Evolutionary conservation across 352 stramenopile species (phyloP), one percentile per base, ranked within the genome.

Genomic region (Lagenidium sp.): DNA sequence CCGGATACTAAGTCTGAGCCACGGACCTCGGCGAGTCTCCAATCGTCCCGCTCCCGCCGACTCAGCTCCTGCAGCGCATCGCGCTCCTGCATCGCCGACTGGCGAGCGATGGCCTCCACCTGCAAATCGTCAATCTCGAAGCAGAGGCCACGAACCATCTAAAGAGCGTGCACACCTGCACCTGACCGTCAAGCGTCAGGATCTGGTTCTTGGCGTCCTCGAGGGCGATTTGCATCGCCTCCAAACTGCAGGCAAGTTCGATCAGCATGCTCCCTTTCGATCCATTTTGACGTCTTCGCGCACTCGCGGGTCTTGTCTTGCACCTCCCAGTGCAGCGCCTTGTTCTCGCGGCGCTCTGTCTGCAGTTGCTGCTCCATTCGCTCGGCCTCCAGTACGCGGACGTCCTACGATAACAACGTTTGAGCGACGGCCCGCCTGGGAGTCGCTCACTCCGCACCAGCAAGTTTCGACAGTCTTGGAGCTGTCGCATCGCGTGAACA

Each of bases 61-160:
- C 65, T 60, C 10, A 77, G 53, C n/a, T 65, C 43, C 12, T 69
- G 62, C 0, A 68, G 38, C 4, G 61, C 53, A 35, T 80, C 67
- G 15, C 63, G 63, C 24, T 85, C 67, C 42, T 80, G 49, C 1
- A 38, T 46, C 3, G 74, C 20, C 4, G 70, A 66, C 22, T 79
- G 60, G 22, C 60, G 62, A 2, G 65, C 60, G 36, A 82, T 56
- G n/a, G 51, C 26, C 38, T 85, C 69, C 25, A 82, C 50, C 67
- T 84, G 31, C n/a, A n/a, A n/a, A n/a, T n/a, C n/a, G n/a, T n/a
- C n/a, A n/a, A n/a, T n/a, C n/a, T n/a, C n/a, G n/a, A n/a, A n/a
- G n/a, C n/a, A n/a, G n/a, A n/a, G n/a, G n/a, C n/a, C n/a, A n/a
- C n/a, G n/a, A n/a, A n/a, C n/a, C n/a, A n/a, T n/a, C n/a, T n/a